Percentiles rank a stretch among this genome's conserved stretches.
Evolutionary conservation across 2,329 filamentous ascomycete species (phyloP).

Genomic region (Clarireedia paspali): DNA sequence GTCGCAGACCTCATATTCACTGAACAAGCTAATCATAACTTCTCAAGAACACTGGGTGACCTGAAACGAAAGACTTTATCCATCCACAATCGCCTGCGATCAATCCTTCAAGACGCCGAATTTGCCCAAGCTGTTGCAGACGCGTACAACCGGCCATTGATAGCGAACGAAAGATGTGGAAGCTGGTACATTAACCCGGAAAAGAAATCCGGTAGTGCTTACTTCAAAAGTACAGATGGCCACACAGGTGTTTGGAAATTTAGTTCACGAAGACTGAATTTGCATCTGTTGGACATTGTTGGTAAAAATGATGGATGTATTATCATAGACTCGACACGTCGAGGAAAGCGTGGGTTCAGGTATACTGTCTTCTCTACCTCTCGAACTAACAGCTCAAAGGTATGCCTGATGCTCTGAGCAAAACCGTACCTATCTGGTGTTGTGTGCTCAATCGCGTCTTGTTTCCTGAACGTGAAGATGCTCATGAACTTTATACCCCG

Average conservation of each 20-base stretch:
- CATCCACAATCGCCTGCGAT: slow-evolving; percentile 72
- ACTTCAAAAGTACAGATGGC: slow-evolving; percentile 98
- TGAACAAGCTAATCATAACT: slow-evolving; percentile 49
- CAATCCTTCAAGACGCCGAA: slow-evolving; percentile 65
- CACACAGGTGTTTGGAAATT: slow-evolving; percentile 89
- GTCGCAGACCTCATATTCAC: slow-evolving; percentile 38
- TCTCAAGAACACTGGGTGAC: slow-evolving; percentile 61
- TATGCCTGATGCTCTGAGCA: slow-evolving; percentile 91
- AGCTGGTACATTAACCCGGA: slow-evolving; percentile 81
- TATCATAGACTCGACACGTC: slow-evolving; percentile 85
- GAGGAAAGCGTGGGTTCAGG: slow-evolving; percentile 66
- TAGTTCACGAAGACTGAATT: slow-evolving; percentile 74
- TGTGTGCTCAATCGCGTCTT: slow-evolving; percentile 73
- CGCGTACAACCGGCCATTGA: slow-evolving; percentile 55
- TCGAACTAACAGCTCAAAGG: slow-evolving; percentile 35
- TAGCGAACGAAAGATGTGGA: slow-evolving; percentile 92
- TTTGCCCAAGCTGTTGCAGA: slow-evolving; percentile 61
- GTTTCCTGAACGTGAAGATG: slow-evolving; percentile 49
- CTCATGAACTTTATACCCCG: slow-evolving; percentile 58
- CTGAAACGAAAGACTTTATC: slow-evolving; percentile 72
- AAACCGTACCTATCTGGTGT: slow-evolving; percentile 92
- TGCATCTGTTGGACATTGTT: slow-evolving; percentile 68
- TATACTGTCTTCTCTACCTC: not conserved
- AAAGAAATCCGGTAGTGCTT: slow-evolving; percentile 65
- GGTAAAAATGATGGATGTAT: slow-evolving; percentile 64